Evolutionary conservation across 768 basidiomycete genomes (phyloP), one percentile per base, ranked within the genome.

Genomic region (Multifurca ochricompacta): DNA sequence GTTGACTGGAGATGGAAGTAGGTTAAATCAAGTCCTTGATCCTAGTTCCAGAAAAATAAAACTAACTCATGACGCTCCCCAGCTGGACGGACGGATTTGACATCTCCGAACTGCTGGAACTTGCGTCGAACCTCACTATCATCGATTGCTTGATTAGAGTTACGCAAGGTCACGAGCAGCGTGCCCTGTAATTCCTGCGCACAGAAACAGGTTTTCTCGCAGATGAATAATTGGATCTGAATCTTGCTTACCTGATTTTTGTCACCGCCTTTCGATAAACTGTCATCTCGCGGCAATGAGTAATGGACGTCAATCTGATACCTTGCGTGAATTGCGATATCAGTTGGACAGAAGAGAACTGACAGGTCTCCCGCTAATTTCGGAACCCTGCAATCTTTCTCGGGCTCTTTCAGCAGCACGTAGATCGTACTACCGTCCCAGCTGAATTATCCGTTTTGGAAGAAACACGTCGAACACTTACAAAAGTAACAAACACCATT

Each of bases 401-500:
- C 91, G 76, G 5, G 95, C 95, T 64, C 85, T 77, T 71, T 97
- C 90, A 37, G 96, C 95, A 46, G 91, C 89, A 56, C 96, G 82
- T 14, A 96, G 69, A 69, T 99, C 96, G 68, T 71, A 97, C 96
- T 99, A 64, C 14, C 45, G 21, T 41, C 39, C 10, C 13, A 8
- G 30, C 28, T 30, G n/a, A 53, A 35, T 31, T 28, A 18, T 39
- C 19, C 48, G 27, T 46, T 25, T 48, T 28, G 11, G 21, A 7
- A 14, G 35, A 48, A 37, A 28, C 8, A 30, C 39, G n/a, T 35
- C 30, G 11, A 43, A 41, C 45, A 81, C 95, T 80, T 72, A 98
- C 96, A 68, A 91, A 99, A 44, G 95, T 99, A 41, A 98, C 87
- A 69, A 99, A 99, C 13, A 97, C 87, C 90, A 99, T 96, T n/a